Percentiles rank a stretch among this genome's conserved stretches.
phyloP scores from a whole-genome alignment of 257 asterid genomes.

The Capsicum chinense region DNA sequence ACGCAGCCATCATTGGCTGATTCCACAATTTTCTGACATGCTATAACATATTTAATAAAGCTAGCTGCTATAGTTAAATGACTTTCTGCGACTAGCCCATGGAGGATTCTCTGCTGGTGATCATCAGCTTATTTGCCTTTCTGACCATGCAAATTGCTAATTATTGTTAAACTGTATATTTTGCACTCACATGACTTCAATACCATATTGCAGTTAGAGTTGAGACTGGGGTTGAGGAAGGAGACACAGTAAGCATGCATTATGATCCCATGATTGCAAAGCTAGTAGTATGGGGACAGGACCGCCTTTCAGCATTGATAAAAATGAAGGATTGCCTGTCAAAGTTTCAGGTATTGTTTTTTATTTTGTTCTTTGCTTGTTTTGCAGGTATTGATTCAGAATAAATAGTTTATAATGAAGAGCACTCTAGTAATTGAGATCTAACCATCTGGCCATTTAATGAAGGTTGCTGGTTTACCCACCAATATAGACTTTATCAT shows the following conservation, averaged over 20 bases:
- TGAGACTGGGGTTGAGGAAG: slow-evolving; percentile 98
- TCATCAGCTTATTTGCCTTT: slow-evolving; percentile 2
- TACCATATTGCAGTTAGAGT: slow-evolving; percentile 75
- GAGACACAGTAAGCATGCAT: slow-evolving; percentile 97
- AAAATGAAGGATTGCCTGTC: slow-evolving; percentile 88
- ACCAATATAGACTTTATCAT: slow-evolving; percentile 89
- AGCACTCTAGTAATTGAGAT: neutral
- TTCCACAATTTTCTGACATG: slow-evolving; percentile 16
- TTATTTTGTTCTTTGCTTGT: slow-evolving; percentile 5
- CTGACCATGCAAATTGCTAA: slow-evolving; percentile 14
- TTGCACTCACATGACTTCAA: slow-evolving; percentile 42
- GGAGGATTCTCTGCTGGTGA: slow-evolving; percentile 5
- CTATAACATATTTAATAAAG: neutral
- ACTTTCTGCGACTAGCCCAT: neutral
- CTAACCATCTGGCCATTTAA: neutral
- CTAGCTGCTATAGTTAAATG: neutral
- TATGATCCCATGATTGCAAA: slow-evolving; percentile 99
- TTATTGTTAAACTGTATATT: slow-evolving; percentile 26
- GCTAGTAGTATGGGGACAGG: slow-evolving; percentile 98
- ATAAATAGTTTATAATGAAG: slow-evolving; percentile 12
- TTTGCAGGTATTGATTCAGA: slow-evolving; percentile 6
- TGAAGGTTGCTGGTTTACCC: slow-evolving; percentile 97
- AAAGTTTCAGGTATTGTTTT: slow-evolving; percentile 74
- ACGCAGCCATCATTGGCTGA: neutral
- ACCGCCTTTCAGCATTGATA: slow-evolving; percentile 74